These are phyloP conservation scores for Aspergillus japonicus DNA, from an alignment of 2,329 filamentous ascomycete species.

Conservation along the genomic window DNA sequence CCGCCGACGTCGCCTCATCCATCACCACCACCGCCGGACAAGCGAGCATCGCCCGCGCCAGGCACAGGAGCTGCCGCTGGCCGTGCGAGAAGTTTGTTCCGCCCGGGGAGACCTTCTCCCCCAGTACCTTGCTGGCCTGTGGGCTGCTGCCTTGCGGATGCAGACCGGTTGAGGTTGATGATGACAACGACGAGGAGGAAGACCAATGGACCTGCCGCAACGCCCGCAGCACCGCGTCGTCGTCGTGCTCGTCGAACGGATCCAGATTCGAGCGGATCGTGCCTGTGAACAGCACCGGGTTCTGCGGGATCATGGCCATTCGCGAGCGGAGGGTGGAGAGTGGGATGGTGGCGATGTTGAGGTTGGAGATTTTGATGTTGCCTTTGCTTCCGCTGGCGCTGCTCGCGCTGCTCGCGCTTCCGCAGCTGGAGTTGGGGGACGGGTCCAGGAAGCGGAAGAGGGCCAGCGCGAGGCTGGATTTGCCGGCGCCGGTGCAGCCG, in stretches of 20 bases:
- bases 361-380: conserved; percentile 66
- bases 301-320: conserved; percentile 76
- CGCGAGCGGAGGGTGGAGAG: conserved; percentile 69
- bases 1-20: conserved; percentile 74
- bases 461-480: conserved; percentile 72
- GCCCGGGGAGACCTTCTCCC: conserved; percentile 57
- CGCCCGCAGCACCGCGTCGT: conserved; percentile 67
- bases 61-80: conserved; percentile 72
- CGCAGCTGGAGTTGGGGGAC: too few species aligned
- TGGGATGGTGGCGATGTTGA: conserved; percentile 71
- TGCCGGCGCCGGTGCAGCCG: conserved; percentile 74
- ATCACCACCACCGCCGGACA: conserved; percentile 74
- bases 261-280: conserved; percentile 74
- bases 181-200: neutral
- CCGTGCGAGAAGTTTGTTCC: conserved; percentile 74
- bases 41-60: conserved; percentile 70
- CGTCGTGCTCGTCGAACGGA: conserved; percentile 67
- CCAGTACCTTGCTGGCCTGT: too few species aligned
- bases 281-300: conserved; percentile 76
- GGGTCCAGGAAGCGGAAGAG: conserved; percentile 77
- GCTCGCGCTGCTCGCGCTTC: too few species aligned
- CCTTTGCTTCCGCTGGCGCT: conserved; percentile 48
- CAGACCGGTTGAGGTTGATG: neutral
- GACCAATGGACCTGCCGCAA: conserved; percentile 66
- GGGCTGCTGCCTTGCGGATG: conserved; percentile 23